phyloP scores from a whole-genome alignment of 2,329 filamentous ascomycete genomes.

The Microcyclospora pomicola region DNA sequence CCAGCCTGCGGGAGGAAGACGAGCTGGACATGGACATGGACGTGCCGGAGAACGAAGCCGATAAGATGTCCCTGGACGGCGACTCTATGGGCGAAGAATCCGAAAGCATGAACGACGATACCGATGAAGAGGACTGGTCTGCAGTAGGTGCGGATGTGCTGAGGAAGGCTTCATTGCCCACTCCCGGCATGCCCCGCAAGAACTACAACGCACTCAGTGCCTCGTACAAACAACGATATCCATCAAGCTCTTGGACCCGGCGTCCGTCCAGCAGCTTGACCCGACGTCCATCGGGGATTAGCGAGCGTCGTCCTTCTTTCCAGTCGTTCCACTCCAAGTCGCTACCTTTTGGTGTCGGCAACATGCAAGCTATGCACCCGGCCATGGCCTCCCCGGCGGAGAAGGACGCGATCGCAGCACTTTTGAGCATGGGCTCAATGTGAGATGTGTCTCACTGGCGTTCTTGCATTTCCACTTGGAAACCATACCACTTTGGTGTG shows the following conservation, averaged over 20 bases:
- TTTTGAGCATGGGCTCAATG: slow-evolving; percentile 64
- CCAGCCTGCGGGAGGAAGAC: slow-evolving; percentile 52
- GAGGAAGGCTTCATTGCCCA: slow-evolving; percentile 44
- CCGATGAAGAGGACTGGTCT: slow-evolving; percentile 94
- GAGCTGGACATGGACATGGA: slow-evolving; percentile 39
- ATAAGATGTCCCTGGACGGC: slow-evolving; percentile 84
- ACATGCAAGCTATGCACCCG: slow-evolving; percentile 4
- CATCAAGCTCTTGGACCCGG: slow-evolving; percentile 11
- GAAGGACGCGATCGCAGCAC: slow-evolving; percentile 67
- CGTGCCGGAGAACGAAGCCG: slow-evolving; percentile 72
- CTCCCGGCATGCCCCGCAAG: slow-evolving; percentile 14
- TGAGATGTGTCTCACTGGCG: slow-evolving; percentile 17
- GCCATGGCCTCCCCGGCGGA: slow-evolving; percentile 48
- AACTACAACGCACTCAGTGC: slow-evolving; percentile 19
- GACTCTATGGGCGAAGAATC: slow-evolving; percentile 56
- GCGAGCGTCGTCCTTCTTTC: not conserved
- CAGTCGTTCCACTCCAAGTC: slow-evolving; percentile 10
- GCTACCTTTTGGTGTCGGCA: slow-evolving; percentile 8
- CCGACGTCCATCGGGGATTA: slow-evolving; percentile 10
- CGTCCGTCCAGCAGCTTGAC: slow-evolving; percentile 12
- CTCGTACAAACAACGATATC: slow-evolving; percentile 14
- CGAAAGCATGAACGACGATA: slow-evolving; percentile 46
- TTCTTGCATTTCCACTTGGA: slow-evolving; percentile 5
- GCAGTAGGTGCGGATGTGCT: slow-evolving; percentile 76
- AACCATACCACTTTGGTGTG: too few relatives aligned